Evolutionary conservation across 371 early-diverging fungal genomes (phyloP).

Genomic region (Umbelopsis sp.): DNA sequence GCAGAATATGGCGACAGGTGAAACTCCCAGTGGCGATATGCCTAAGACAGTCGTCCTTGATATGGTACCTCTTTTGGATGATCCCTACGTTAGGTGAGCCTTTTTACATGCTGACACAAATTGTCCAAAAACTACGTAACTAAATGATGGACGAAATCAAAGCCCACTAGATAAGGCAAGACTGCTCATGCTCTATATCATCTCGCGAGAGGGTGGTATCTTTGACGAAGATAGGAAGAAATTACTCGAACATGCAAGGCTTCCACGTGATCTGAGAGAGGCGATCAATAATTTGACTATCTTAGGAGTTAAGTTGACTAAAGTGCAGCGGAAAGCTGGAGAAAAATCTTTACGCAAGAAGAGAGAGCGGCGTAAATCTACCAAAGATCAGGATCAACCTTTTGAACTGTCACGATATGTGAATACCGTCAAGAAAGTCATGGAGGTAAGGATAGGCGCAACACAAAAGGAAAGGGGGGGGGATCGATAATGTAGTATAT

Average conservation of each 20-base stretch:
- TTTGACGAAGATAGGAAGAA: conserved; percentile 73
- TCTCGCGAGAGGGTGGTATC: conserved; percentile 71
- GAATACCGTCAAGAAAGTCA: conserved; percentile 58
- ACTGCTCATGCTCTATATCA: conserved; percentile 83
- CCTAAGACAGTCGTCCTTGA: conserved; percentile 83
- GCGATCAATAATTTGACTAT: conserved; percentile 76
- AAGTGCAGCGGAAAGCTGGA: conserved; percentile 29
- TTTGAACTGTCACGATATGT: conserved; percentile 75
- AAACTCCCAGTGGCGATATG: conserved; percentile 80
- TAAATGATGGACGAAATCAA: background rate
- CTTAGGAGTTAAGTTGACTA: conserved; percentile 64
- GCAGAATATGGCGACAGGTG: conserved; percentile 89
- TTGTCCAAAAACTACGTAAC: background rate
- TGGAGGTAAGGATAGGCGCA: conserved; percentile 36
- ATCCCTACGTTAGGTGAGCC: conserved; percentile 53
- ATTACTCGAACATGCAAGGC: conserved; percentile 74
- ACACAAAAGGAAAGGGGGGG: background rate
- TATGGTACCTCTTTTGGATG: conserved; percentile 86
- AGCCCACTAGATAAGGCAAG: conserved; percentile 83
- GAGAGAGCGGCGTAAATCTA: conserved; percentile 30
- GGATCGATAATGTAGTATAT: background rate
- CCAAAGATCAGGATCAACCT: conserved; percentile 52
- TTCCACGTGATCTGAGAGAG: conserved; percentile 68
- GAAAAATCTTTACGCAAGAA: conserved; percentile 41
- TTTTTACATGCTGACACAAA: background rate